These are phyloP conservation scores for Mikania micrantha DNA, from an alignment of 129 eudicot genomes.

Conservation along the genomic window DNA sequence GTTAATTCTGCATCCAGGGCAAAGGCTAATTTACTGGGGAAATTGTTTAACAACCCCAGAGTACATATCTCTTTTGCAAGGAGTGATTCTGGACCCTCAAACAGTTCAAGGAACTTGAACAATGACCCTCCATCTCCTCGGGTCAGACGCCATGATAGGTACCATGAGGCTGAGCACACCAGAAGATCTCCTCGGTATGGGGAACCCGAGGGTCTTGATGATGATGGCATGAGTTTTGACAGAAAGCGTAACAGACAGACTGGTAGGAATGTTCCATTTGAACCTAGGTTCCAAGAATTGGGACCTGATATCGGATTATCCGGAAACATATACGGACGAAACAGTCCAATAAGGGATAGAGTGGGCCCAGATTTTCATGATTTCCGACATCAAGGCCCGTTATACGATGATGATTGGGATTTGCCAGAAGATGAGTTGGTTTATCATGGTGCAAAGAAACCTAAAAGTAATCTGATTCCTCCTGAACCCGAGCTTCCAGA, in stretches of 20 bases:
- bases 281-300: constrained; percentile 40
- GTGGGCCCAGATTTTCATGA: constrained; percentile 36
- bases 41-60: constrained; percentile 81
- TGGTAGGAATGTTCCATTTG: constrained; percentile 32
- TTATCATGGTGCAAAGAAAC: constrained; percentile 66
- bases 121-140: constrained; percentile 63
- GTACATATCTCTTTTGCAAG: constrained; percentile 76
- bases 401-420: constrained; percentile 74
- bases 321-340: constrained; percentile 34
- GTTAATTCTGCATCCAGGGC: constrained; percentile 65
- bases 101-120: constrained; percentile 39
- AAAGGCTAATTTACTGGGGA: constrained; percentile 69
- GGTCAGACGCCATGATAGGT: constrained; percentile 40
- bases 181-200: constrained; percentile 43
- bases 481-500: constrained; percentile 78
- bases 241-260: constrained; percentile 36
- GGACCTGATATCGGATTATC: constrained; percentile 30
- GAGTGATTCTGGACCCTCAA: constrained; percentile 47
- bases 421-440: constrained; percentile 64
- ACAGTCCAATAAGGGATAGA: constrained; percentile 54
- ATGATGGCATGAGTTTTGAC: constrained; percentile 26
- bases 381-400: constrained; percentile 39
- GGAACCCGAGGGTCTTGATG: constrained; percentile 39
- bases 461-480: constrained; percentile 37
- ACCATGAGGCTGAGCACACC: constrained; percentile 36